These are phyloP conservation scores for Magnolia kwangsiensis DNA, from an alignment of 164 flowering plant species.

Conservation along the genomic window DNA sequence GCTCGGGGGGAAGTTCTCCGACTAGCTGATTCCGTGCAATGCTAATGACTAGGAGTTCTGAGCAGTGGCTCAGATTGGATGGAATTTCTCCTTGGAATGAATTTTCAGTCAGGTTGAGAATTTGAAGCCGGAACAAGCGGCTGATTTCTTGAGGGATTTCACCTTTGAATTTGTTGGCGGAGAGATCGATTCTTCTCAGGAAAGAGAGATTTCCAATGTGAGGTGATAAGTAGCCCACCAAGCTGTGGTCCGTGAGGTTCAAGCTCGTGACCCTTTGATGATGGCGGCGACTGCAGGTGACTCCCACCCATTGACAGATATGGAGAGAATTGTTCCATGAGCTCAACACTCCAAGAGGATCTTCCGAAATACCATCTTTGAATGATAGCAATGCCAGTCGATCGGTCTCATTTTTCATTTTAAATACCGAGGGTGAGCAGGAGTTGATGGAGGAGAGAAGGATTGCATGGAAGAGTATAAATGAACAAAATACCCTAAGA, in stretches of 20 bases:
- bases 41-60: constrained; percentile 20
- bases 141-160: constrained; percentile 29
- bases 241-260: constrained; percentile 15
- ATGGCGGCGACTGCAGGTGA: constrained; percentile 20
- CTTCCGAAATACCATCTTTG: constrained; percentile 7
- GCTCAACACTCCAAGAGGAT: constrained; percentile 13
- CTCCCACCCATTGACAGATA: constrained; percentile 19
- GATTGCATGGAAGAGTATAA: not conserved
- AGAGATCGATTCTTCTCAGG: constrained; percentile 33
- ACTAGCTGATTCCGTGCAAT: constrained; percentile 23
- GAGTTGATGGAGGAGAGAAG: not conserved
- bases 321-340: constrained; percentile 21
- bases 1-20: constrained; percentile 33
- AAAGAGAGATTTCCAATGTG: constrained; percentile 41
- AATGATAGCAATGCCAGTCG: constrained; percentile 12
- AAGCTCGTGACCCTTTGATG: constrained; percentile 25
- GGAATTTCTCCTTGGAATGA: constrained; percentile 35
- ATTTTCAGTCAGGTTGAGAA: constrained; percentile 31
- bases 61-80: constrained; percentile 17
- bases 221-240: constrained; percentile 33
- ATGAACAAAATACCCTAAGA: not conserved
- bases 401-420: constrained; percentile 7
- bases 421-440: not conserved
- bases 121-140: constrained; percentile 26
- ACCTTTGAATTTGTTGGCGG: constrained; percentile 30